Base-by-base conservation (phyloP, 257 asterid species). In the Voacanga thouarsii region DNA sequence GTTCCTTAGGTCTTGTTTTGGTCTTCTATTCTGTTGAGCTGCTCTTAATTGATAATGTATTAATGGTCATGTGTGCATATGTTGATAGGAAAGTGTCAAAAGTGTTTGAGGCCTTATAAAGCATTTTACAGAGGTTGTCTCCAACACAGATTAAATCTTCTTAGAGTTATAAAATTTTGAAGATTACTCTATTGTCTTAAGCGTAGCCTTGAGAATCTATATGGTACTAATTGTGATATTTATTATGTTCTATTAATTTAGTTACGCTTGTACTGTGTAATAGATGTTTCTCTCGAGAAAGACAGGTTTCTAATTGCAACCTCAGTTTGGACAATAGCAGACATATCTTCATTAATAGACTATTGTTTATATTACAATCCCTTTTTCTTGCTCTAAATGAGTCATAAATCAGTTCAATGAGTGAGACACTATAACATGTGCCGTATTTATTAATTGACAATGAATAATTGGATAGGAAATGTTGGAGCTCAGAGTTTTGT, bases 391-490 rank as follows among this genome's bases (percentile, higher is more conserved):
- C 12, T 12, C 24, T 12, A 61, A n/a, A 60, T 60, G 67, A 61
- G 41, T 26, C 41, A 59, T 59, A 59, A 59, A 59, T 59, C 66
- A 59, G 66, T 59, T 59, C 66, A 59, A 59, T 59, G 66, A n/a
- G 66, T n/a, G 66, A 59, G 66, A 15, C 6, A 2, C 30, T 16
- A 2, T 47, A 45, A 2, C 18, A n/a, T 12, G 59, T 24, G 5
- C 60, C 43, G 14, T n/a, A 7, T 12, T 28, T 15, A 45, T 70
- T 47, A 71, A 19, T 24, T 71, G 60, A 9, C 33, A 14, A 3
- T 12, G 60, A 44, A 71, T 26, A 71, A 24, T 14, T 49, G 6
- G 24, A 43, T 44, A 23, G 8, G 26, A 43, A 14, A 26, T 24
- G 10, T 69, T 69, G 18, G 51, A 50, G 15, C 37, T n/a, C 6